Evolutionary conservation across 306 rosid genomes (phyloP).

Genomic region (Echinosophora koreensis): DNA sequence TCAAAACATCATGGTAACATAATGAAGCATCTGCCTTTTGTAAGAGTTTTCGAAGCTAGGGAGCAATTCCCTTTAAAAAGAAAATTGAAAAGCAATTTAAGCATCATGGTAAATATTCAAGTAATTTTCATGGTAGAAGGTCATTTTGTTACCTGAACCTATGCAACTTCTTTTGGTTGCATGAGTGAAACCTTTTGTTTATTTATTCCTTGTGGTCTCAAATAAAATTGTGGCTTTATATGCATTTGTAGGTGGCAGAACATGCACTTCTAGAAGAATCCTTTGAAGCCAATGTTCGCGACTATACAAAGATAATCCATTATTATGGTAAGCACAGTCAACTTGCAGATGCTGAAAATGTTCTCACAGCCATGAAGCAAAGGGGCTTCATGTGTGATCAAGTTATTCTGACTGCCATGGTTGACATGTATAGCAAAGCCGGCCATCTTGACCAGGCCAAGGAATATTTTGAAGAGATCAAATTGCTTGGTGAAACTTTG

Average conservation of each 20-base stretch:
- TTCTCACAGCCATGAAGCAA: constrained; percentile 67
- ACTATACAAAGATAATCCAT: constrained; percentile 85
- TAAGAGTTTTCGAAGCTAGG: constrained; percentile 25
- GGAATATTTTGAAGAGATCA: constrained; percentile 84
- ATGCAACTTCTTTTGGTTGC: constrained; percentile 15
- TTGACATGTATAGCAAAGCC: constrained; percentile 87
- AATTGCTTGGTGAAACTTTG: constrained; percentile 69
- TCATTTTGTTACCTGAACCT: constrained; percentile 10
- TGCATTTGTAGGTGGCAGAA: constrained; percentile 75
- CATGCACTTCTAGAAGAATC: constrained; percentile 76
- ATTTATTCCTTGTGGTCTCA: constrained; percentile 18
- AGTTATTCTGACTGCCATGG: constrained; percentile 77
- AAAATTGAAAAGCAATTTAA: constrained; percentile 22
- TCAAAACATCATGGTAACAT: constrained; percentile 7
- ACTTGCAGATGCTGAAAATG: constrained; percentile 71
- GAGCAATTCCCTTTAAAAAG: constrained; percentile 3
- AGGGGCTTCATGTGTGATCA: constrained; percentile 80
- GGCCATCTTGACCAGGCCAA: constrained; percentile 68
- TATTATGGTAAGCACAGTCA: constrained; percentile 68
- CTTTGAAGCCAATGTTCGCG: constrained; percentile 75
- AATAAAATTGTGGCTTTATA: constrained; percentile 24
- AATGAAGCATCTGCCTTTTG: constrained; percentile 15
- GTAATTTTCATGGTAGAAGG: constrained; percentile 26
- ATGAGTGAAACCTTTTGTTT: constrained; percentile 27
- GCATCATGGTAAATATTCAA: constrained; percentile 17